Base-by-base conservation (phyloP, 2,329 filamentous ascomycete genomes). In the Fusarium sp. region DNA sequence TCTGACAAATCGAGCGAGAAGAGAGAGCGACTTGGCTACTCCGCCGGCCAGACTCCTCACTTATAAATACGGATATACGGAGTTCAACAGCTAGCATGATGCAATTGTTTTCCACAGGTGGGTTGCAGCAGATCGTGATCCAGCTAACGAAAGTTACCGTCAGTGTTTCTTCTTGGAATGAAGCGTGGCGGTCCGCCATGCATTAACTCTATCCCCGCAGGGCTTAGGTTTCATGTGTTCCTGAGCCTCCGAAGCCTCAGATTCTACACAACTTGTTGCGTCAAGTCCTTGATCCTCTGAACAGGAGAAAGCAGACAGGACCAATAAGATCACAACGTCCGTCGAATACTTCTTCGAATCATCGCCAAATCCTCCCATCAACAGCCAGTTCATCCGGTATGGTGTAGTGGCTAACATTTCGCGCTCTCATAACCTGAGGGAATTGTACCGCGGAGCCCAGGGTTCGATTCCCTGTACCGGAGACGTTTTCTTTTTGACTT, bases 401-500 rank as follows among this genome's bases (percentile, higher is more conserved):
- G 79, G 79, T 80, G 79, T 80, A 80, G 78, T 80, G 79, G 79
- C 78, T 78, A 80, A 80, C 79, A 80, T 80, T 80, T 80, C 78
- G 76, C 79, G 79, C 79, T 80, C 79, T 80, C 79, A 73, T 69
- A 37, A 56, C 52, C 32, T 56, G 52, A 56, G 52, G 32, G 52
- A 56, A 5, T 35, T 14, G 52, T 9, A 33, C 52, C 52, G 52
- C 52, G 52, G 52, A 56, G 52, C 52, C 52, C 52, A 56, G 52
- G 52, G 52, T 56, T 56, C 52, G 52, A 56, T 56, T 56, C 52
- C 52, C 52, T 56, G 52, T 56, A 50, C 45, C 45, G 45, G 32
- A 56, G 50, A 17, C 2, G 3, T 7, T 32, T 50, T 4, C 27
- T 52, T 52, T 52, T 52, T n/a, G 27, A 32, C 22, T 20, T 4